Base-by-base conservation (phyloP, 768 basidiomycete genomes). In the Collybiopsis luxurians region DNA sequence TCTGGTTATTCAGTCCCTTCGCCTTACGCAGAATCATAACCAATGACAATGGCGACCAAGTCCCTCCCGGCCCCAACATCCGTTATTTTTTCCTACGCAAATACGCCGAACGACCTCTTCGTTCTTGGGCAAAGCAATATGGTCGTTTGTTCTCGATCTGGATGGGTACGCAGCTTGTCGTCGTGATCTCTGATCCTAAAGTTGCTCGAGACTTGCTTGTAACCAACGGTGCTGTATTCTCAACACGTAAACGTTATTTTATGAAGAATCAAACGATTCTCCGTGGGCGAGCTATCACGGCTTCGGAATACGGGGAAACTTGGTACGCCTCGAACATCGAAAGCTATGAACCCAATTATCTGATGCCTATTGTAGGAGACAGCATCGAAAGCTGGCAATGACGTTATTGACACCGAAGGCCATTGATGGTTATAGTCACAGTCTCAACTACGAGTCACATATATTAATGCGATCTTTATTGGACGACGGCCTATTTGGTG, bases 191-290 rank as follows among this genome's bases (percentile, higher is more conserved):
- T 26, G 63, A 67, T 53, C 60, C 67, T 31, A 38, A 40, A 15
- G 60, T 64, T 23, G 67, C 61, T 4, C 60, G 61, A 5, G 67
- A 68, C 49, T 51, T 68, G 6, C 59, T 67, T 2, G 64, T 67
- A 5, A 61, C 58, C 26, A 58, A 66, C 50, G 67, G 67, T 23
- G 60, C 62, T 12, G 60, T 61, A 13, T 68, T 68, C 46, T 65
- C 66, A n/a, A 62, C 60, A 28, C 66, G 67, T 27, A 65, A 64
- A 60, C 28, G 52, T n/a, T 65, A 62, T 40, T 68, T 64, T 38
- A 62, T 68, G 55, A 66, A 68, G 55, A 65, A 62, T 49, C 56
- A 67, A 46, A 65, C 63, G 45, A 61, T 68, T 50, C 59, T 68
- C 26, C 51, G 59, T 26, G 58, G 61, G 6, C 58, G 67, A 4